Evolutionary conservation across 1,284 basidiomycete genomes (phyloP).

Genomic region (Macrocystidia cucumis): DNA sequence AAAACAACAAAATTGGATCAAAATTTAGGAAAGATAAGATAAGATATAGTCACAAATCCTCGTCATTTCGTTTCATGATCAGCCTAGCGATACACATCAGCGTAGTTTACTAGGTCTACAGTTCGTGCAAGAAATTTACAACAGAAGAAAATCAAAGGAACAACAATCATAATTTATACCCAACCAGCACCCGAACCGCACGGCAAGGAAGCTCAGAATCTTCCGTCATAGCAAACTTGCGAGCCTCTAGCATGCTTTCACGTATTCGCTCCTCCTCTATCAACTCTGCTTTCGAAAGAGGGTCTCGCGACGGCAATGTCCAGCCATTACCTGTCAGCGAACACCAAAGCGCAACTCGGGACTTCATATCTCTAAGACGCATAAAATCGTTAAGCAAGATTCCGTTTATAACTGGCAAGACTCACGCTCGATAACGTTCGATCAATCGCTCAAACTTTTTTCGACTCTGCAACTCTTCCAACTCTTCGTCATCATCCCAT

Average conservation of each 20-base stretch:
- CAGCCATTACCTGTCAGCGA: constrained; percentile 55
- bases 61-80: not conserved
- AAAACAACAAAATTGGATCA: constrained; percentile 23
- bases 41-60: constrained; percentile 19
- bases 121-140: not conserved
- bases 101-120: not conserved
- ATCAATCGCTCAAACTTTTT: constrained; percentile 58
- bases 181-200: constrained; percentile 51
- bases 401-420: constrained; percentile 9
- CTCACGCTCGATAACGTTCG: constrained; percentile 54
- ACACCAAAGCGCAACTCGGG: constrained; percentile 60
- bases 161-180: constrained; percentile 37
- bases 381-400: constrained; percentile 2
- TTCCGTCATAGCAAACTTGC: constrained; percentile 41
- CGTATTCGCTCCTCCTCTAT: constrained; percentile 61
- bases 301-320: constrained; percentile 51
- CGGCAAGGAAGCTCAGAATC: constrained; percentile 53
- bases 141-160: no score
- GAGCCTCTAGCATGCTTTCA: constrained; percentile 57
- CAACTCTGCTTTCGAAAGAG: constrained; percentile 58
- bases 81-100: not conserved
- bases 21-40: no score
- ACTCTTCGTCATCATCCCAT: constrained; percentile 60
- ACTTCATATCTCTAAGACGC: constrained; percentile 54
- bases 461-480: constrained; percentile 46